Percentiles rank a stretch among this genome's conserved stretches.
Evolutionary conservation across 2,329 filamentous ascomycete genomes (phyloP).

Genomic region (Cryphonectria naterciae): DNA sequence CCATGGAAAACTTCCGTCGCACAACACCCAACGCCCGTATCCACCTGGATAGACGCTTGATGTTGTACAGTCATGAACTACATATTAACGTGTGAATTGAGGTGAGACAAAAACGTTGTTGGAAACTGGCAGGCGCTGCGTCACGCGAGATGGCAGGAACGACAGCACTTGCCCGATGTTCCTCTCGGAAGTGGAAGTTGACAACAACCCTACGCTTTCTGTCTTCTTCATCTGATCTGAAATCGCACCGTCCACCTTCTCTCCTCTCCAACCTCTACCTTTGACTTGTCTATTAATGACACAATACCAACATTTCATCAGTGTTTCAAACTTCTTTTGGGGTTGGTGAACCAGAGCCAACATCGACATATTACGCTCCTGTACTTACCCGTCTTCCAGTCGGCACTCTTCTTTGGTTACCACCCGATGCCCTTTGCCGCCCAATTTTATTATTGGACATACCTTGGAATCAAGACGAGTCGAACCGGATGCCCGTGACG

Average conservation of each 20-base stretch:
- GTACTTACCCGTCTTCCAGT: slow-evolving; percentile 25
- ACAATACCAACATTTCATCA: slow-evolving; percentile 14
- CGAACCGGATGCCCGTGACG: slow-evolving; percentile 3
- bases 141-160: slow-evolving; percentile 16
- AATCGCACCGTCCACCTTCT: slow-evolving; percentile 4
- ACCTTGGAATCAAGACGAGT: slow-evolving; percentile 14
- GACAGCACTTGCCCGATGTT: slow-evolving; percentile 6
- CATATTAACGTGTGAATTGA: not conserved
- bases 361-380: slow-evolving; percentile 25
- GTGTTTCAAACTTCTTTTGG: slow-evolving; percentile 18
- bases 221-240: no score
- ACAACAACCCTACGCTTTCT: not conserved
- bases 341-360: slow-evolving; percentile 14
- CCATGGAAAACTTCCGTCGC: slow-evolving; percentile 10
- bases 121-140: not conserved
- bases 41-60: not conserved
- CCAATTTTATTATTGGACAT: slow-evolving; percentile 27
- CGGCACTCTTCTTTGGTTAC: slow-evolving; percentile 20
- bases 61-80: slow-evolving; percentile 13
- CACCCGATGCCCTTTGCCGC: slow-evolving; percentile 11
- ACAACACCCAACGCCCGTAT: slow-evolving; percentile 11
- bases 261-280: not conserved
- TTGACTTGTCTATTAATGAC: slow-evolving; percentile 3
- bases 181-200: slow-evolving; percentile 10
- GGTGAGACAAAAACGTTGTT: slow-evolving; percentile 8